Percentiles rank a stretch among this genome's conserved stretches.
phyloP scores from a whole-genome alignment of 1,284 basidiomycete species.

The Xerocomus amazonicus region DNA sequence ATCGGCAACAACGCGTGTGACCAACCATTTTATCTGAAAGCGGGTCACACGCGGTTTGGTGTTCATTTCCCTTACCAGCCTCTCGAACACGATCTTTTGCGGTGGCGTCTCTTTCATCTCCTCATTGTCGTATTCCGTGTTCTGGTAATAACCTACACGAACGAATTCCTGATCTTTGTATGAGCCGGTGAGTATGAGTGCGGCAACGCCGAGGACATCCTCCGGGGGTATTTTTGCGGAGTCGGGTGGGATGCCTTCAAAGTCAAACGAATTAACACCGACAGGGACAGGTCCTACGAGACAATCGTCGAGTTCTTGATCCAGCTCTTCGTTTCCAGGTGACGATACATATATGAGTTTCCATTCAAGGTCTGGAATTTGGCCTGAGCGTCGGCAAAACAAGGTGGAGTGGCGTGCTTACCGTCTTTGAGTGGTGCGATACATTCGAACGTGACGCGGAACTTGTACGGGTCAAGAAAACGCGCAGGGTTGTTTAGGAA shows the following conservation, averaged over 20 bases:
- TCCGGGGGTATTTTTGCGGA: slow-evolving; percentile 73
- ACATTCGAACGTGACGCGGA: slow-evolving; percentile 97
- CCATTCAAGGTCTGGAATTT: slow-evolving; percentile 87
- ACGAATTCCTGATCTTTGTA: slow-evolving; percentile 97
- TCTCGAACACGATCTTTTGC: slow-evolving; percentile 68
- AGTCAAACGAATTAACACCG: slow-evolving; percentile 96
- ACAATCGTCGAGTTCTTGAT: slow-evolving; percentile 95
- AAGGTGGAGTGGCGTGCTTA: slow-evolving; percentile 33
- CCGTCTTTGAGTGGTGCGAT: slow-evolving; percentile 91
- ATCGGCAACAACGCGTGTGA: slow-evolving; percentile 10
- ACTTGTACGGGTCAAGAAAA: slow-evolving; percentile 89
- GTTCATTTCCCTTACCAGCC: slow-evolving; percentile 84
- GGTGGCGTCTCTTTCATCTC: slow-evolving; percentile 80
- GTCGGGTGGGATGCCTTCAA: slow-evolving; percentile 76
- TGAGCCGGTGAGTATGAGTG: slow-evolving; percentile 87
- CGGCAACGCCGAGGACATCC: slow-evolving; percentile 87
- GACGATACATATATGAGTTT: slow-evolving; percentile 95
- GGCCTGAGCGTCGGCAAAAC: not conserved
- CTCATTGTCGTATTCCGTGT: slow-evolving; percentile 96
- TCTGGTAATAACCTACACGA: slow-evolving; percentile 98
- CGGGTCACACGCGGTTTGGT: slow-evolving; percentile 93
- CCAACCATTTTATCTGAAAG: slow-evolving; percentile 82
- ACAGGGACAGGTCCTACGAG: slow-evolving; percentile 94
- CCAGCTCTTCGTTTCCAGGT: slow-evolving; percentile 86
- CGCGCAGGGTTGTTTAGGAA: slow-evolving; percentile 92